Evolutionary conservation across 1,284 basidiomycete species (phyloP).

Genomic region (Inonotus obliquus): DNA sequence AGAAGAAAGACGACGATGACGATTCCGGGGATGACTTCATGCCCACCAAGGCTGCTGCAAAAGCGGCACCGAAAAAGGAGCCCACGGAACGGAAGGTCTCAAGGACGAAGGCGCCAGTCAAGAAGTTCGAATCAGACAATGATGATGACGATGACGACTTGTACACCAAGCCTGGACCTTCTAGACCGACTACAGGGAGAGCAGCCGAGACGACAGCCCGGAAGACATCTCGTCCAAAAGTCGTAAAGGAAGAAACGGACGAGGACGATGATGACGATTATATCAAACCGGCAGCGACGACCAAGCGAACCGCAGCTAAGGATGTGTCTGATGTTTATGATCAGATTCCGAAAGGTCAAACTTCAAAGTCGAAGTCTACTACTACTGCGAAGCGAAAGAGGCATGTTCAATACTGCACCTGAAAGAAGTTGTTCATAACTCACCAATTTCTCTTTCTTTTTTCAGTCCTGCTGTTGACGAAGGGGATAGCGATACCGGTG

Average conservation of each 20-base stretch:
- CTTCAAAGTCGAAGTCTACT: neutral
- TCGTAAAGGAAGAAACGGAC: slow-evolving; percentile 39
- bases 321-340: slow-evolving; percentile 7
- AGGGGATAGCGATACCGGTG: slow-evolving; percentile 19
- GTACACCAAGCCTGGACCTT: slow-evolving; percentile 10
- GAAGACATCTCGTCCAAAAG: slow-evolving; percentile 5
- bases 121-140: slow-evolving; percentile 22
- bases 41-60: slow-evolving; percentile 58
- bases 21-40: slow-evolving; percentile 74
- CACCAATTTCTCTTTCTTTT: neutral
- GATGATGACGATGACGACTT: slow-evolving; percentile 30
- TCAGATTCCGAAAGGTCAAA: neutral
- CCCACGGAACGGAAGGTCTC: slow-evolving; percentile 20
- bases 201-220: slow-evolving; percentile 15
- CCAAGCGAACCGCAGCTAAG: slow-evolving; percentile 2
- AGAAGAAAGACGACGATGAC: slow-evolving; percentile 43
- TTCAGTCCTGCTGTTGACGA: slow-evolving; percentile 20
- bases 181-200: slow-evolving; percentile 11
- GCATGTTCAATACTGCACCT: slow-evolving; percentile 3
- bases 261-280: slow-evolving; percentile 34
- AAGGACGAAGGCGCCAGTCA: slow-evolving; percentile 13
- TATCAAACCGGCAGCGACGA: slow-evolving; percentile 8
- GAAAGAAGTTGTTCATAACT: neutral
- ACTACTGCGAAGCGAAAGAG: slow-evolving; percentile 26
- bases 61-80: slow-evolving; percentile 31